Conservation (phyloP, 805 yeast genomes). For the Myxozyma udenii region DNA sequence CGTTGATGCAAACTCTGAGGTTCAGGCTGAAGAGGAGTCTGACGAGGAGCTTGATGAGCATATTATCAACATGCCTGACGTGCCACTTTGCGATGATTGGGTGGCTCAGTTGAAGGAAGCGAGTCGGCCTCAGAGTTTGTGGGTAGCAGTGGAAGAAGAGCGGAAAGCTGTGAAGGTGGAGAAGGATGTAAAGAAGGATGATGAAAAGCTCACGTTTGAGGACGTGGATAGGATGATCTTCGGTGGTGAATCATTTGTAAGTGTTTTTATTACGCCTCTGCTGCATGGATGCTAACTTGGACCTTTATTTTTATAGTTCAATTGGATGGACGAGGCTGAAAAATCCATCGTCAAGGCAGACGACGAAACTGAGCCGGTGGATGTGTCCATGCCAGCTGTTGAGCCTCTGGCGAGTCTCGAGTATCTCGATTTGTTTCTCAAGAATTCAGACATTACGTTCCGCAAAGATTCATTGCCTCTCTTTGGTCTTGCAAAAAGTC, state of each 20-base stretch:
- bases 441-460: slow-evolving; percentile 1
- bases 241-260: slow-evolving; percentile 36
- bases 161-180: slow-evolving; percentile 1
- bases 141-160: slow-evolving; percentile 14
- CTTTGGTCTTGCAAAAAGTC: not conserved
- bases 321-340: slow-evolving; percentile 2
- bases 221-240: slow-evolving; percentile 51
- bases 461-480: slow-evolving; percentile 18
- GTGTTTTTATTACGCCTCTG: not conserved
- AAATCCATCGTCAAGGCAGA: not conserved
- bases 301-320: no score
- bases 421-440: slow-evolving; percentile 7
- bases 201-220: slow-evolving; percentile 35
- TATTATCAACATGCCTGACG: not conserved
- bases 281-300: not conserved
- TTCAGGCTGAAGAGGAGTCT: not conserved
- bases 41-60: slow-evolving; percentile 4
- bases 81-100: slow-evolving; percentile 21
- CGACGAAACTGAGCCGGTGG: not conserved
- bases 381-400: not conserved
- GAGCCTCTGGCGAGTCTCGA: slow-evolving; percentile 8
- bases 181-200: slow-evolving; percentile 3
- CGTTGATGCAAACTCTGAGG: slow-evolving; percentile 5
- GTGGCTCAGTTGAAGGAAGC: slow-evolving; percentile 17
- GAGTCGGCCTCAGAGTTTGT: slow-evolving; percentile 9